Evolutionary conservation across 2,329 filamentous ascomycete genomes (phyloP).

Genomic region (Trichoderma sp.): DNA sequence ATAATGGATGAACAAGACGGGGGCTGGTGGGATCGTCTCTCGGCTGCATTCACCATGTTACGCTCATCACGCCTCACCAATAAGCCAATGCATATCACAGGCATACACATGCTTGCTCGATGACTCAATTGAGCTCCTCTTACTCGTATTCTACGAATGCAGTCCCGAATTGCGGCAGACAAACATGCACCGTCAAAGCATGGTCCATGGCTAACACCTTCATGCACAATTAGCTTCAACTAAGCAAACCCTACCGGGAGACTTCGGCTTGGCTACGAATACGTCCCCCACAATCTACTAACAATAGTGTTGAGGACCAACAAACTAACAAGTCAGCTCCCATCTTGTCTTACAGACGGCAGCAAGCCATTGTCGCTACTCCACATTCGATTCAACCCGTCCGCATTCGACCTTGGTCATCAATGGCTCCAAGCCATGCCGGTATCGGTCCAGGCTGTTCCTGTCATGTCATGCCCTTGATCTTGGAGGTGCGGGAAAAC

Average conservation of each 20-base stretch:
- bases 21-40: neutral
- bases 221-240: neutral
- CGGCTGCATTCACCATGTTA: neutral
- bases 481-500: neutral
- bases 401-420: neutral
- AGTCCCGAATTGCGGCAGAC: neutral
- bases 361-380: neutral
- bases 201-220: neutral
- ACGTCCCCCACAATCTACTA: conserved; percentile 19
- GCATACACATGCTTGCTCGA: neutral
- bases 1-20: neutral
- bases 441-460: neutral
- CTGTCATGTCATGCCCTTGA: neutral
- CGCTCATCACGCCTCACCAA: neutral
- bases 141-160: neutral
- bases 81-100: neutral
- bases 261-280: conserved; percentile 4
- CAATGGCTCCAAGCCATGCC: neutral
- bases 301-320: conserved; percentile 12
- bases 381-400: neutral
- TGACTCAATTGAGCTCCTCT: neutral
- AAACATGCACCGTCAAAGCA: neutral
- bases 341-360: neutral
- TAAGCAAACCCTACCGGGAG: conserved; percentile 17
- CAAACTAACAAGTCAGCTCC: neutral